Conservation (phyloP, 83 land plant species). For the Isoetes engelmannii region DNA sequence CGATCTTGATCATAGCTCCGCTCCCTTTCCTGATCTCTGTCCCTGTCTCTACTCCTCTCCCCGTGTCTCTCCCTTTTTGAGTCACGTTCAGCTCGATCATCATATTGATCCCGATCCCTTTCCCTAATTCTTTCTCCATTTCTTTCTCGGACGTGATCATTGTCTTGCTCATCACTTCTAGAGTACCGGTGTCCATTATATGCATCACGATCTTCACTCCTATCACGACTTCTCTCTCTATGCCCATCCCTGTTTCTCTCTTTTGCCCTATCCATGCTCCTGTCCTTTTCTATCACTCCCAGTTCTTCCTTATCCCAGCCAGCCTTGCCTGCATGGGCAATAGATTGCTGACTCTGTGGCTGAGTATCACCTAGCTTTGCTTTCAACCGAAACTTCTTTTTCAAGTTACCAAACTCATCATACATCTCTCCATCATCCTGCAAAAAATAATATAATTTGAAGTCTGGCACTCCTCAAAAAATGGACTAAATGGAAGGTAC, state of each 20-base stretch:
- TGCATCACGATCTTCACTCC: slow-evolving; percentile 1
- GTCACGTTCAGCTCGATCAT: slow-evolving; percentile 28
- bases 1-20: slow-evolving; percentile 43
- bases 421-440: slow-evolving; percentile 99
- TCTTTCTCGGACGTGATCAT: not conserved
- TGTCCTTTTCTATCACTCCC: slow-evolving; percentile 52
- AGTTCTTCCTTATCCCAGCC: slow-evolving; percentile 92
- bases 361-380: slow-evolving; percentile 49
- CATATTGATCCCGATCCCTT: slow-evolving; percentile 29
- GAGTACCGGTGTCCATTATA: slow-evolving; percentile 15
- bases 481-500: not conserved
- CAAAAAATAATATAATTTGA: slow-evolving; percentile 2
- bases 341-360: slow-evolving; percentile 7
- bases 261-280: slow-evolving; percentile 51
- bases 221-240: slow-evolving; percentile 16
- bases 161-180: slow-evolving; percentile 4
- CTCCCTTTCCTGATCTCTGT: slow-evolving; percentile 27
- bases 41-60: slow-evolving; percentile 31
- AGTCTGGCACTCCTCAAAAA: not conserved
- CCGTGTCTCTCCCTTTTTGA: slow-evolving; percentile 41
- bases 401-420: slow-evolving; percentile 93
- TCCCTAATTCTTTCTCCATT: slow-evolving; percentile 46
- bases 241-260: slow-evolving; percentile 33
- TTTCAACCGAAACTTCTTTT: slow-evolving; percentile 86
- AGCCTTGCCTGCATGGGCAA: slow-evolving; percentile 66